Base-by-base conservation (phyloP, 2,329 filamentous ascomycete species). In the Fusarium odoratissimum region DNA sequence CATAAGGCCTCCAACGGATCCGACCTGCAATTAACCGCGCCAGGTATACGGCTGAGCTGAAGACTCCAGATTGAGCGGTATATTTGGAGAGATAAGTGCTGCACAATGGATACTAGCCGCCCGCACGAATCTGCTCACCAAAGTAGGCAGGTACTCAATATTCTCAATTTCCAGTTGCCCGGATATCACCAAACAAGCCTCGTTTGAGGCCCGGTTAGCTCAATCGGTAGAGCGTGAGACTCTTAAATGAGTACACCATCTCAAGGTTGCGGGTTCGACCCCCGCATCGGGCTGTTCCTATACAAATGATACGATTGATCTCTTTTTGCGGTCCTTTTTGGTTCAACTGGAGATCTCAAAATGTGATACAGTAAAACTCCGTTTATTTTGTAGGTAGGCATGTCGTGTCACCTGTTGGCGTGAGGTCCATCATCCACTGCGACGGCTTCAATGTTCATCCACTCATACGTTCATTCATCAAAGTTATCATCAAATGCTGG, bases 141-240 rank as follows among this genome's bases (percentile, higher is more conserved):
- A 3, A 38, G 9, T 11, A 1, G 9, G 1, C 4, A 6, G 10
- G 4, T 10, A 13, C 3, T 65, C 2, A 5, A 37, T 40, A 19
- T 8, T 1, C 0, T n/a, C 28, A 19, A 41, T 61, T 44, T 55
- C 16, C 12, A 6, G 8, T 8, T 1, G 1, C 0, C 0, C 12
- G 1, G 16, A 8, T 13, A 37, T 37, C 49, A 60, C 52, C 8
- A 67, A 67, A 11, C 30, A 70, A 71, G 45, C 60, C 57, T 55
- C 45, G 49, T 62, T 65, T 46, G 56, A 71, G 67, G 80, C 80
- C 80, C 78, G 79, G 80, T 80, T 82, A 82, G 80, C 80, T 82
- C 80, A 82, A 82, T 81, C 80, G 80, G 80, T 91, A 91, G 90
- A 91, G 89, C 89, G 89, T 91, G 86, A 90, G 89, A 91, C 90